Evolutionary conservation across 495 filamentous ascomycete genomes (phyloP).

Genomic region (Chaetomium cochliodes): DNA sequence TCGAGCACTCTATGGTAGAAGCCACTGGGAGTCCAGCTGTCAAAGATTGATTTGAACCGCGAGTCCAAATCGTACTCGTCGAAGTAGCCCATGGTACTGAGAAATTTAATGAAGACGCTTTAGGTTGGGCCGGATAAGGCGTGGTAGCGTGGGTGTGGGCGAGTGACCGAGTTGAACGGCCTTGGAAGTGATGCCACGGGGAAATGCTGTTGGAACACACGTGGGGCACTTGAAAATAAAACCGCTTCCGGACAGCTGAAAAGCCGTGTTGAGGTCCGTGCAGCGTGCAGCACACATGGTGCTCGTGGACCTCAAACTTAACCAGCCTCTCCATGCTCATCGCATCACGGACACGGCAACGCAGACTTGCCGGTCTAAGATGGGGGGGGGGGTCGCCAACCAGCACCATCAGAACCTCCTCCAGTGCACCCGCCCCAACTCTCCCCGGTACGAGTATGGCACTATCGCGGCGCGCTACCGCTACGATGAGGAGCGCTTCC

Average conservation of each 20-base stretch:
- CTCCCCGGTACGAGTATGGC: not conserved
- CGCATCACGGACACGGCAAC: not conserved
- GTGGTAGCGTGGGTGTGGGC: not conserved
- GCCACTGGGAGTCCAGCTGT: not conserved
- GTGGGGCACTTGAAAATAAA: too few relatives aligned
- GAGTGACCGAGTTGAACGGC: too few relatives aligned
- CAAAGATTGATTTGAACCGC: not conserved
- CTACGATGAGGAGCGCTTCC: not conserved
- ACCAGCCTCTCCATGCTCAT: not conserved
- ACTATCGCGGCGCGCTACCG: not conserved
- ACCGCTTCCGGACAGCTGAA: not conserved
- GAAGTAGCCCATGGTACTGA: slow-evolving; percentile 2
- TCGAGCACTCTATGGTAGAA: not conserved
- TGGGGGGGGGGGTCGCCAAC: not conserved
- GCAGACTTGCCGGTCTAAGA: not conserved
- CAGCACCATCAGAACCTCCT: slow-evolving; percentile 1
- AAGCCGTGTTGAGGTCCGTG: not conserved
- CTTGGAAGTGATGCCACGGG: too few relatives aligned
- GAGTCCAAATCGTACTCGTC: not conserved
- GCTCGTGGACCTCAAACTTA: too few relatives aligned
- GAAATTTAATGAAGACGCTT: not conserved
- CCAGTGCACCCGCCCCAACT: not conserved
- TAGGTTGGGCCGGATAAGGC: not conserved
- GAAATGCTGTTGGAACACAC: too few relatives aligned
- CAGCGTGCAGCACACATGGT: too few relatives aligned